These are phyloP conservation scores for Cnidoscolus chayamansa DNA, from an alignment of 441 rosid species.

Conservation along the genomic window DNA sequence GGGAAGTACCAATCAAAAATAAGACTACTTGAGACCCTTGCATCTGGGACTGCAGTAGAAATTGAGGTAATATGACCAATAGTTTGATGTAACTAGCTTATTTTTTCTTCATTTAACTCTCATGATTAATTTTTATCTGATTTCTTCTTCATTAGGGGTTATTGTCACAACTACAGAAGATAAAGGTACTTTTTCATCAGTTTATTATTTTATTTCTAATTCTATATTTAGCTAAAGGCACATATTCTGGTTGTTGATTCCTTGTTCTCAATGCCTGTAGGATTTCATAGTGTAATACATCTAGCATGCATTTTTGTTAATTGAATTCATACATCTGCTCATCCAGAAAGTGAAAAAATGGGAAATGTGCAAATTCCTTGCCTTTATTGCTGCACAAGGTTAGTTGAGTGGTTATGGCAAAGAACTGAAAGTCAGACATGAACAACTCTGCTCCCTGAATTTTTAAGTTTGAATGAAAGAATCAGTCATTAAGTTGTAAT, in stretches of 20 bases:
- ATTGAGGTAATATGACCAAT: slow-evolving; percentile 43
- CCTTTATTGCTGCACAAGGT: slow-evolving; percentile 1
- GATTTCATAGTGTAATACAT: neutral
- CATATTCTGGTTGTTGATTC: neutral
- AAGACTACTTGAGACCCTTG: slow-evolving; percentile 69
- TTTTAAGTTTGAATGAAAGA: neutral
- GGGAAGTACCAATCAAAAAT: slow-evolving; percentile 31
- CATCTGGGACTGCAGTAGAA: slow-evolving; percentile 68
- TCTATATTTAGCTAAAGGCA: slow-evolving; percentile 12
- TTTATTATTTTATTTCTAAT: neutral
- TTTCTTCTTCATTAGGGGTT: slow-evolving; percentile 46
- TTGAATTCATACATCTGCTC: slow-evolving; percentile 1
- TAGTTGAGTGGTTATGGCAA: slow-evolving; percentile 2
- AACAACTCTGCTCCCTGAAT: neutral
- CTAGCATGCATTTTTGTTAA: neutral
- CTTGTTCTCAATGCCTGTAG: neutral
- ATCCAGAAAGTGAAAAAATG: neutral
- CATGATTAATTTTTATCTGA: slow-evolving; percentile 23
- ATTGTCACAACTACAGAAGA: slow-evolving; percentile 49
- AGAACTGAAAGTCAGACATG: neutral
- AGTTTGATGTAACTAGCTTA: slow-evolving; percentile 21
- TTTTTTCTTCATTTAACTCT: slow-evolving; percentile 8
- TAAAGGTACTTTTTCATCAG: slow-evolving; percentile 52
- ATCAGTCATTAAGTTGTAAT: neutral
- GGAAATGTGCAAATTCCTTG: neutral